Conservation (phyloP, 73 alveolate species). For the Diophrys appendiculata region DNA sequence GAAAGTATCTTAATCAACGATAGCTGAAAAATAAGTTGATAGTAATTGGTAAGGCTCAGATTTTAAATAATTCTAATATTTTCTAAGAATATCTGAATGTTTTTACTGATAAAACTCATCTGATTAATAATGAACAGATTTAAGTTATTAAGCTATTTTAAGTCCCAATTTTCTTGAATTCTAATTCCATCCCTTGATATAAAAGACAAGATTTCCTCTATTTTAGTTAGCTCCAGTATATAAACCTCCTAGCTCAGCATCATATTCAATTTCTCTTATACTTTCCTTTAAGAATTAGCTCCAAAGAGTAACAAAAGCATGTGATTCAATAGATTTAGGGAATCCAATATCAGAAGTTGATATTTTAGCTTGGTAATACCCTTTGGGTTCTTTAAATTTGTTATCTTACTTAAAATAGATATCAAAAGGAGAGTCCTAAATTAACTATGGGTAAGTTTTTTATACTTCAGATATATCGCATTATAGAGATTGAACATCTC, state of each 20-base stretch:
- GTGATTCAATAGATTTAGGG: conserved; percentile 50
- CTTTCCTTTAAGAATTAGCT: conserved; percentile 29
- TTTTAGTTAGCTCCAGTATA: background rate
- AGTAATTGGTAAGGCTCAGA: conserved; percentile 14
- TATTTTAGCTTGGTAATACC: conserved; percentile 1
- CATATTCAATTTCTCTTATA: conserved; percentile 57
- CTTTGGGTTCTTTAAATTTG: background rate
- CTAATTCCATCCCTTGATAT: conserved; percentile 4
- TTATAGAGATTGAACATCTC: background rate
- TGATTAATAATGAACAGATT: background rate
- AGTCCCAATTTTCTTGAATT: background rate
- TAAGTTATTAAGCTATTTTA: background rate
- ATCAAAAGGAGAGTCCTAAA: background rate
- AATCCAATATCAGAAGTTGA: conserved; percentile 34
- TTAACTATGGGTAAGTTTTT: background rate
- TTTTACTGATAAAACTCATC: conserved; percentile 7
- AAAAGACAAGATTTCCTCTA: background rate
- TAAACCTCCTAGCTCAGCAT: conserved; percentile 61
- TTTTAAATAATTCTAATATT: background rate
- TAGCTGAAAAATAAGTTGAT: background rate
- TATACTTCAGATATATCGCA: background rate
- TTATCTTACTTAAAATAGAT: background rate
- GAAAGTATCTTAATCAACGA: background rate
- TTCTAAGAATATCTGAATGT: conserved; percentile 1
- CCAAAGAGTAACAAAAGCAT: conserved; percentile 24